Evolutionary conservation across 495 filamentous ascomycete genomes (phyloP).

Genomic region (Hypomontagnella submonticulosa): DNA sequence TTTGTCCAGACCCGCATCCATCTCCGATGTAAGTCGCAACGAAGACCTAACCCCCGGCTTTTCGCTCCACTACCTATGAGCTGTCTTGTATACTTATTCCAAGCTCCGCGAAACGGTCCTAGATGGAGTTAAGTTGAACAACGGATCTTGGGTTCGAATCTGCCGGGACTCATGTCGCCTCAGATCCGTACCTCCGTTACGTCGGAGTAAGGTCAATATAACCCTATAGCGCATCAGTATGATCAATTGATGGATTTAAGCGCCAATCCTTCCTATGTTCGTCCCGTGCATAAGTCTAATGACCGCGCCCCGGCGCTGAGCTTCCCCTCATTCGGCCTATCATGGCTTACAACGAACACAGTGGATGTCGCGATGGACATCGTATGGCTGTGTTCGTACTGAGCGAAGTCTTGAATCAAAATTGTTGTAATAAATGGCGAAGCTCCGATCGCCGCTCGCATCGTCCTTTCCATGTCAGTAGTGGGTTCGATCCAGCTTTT

Average conservation of each 20-base stretch:
- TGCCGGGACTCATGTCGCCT: slow-evolving; percentile 14
- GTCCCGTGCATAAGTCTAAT: slow-evolving; percentile 32
- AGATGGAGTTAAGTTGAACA: slow-evolving; percentile 2
- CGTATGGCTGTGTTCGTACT: not conserved
- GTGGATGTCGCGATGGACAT: slow-evolving; percentile 27
- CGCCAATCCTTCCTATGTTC: slow-evolving; percentile 34
- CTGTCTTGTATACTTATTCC: slow-evolving; percentile 7
- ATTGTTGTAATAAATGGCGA: not conserved
- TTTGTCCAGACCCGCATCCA: slow-evolving; percentile 32
- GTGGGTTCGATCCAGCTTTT: not conserved
- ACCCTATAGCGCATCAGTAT: slow-evolving; percentile 12
- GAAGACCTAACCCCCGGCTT: not conserved
- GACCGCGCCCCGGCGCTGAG: slow-evolving; percentile 4
- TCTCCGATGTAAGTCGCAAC: slow-evolving; percentile 14
- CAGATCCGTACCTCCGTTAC: slow-evolving; percentile 8
- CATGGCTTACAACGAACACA: not conserved
- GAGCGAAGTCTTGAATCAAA: not conserved
- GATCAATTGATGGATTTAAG: slow-evolving; percentile 29
- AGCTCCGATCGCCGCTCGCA: slow-evolving; percentile 9
- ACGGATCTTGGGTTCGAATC: slow-evolving; percentile 24
- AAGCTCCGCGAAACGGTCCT: slow-evolving; percentile 18
- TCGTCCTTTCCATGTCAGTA: not conserved
- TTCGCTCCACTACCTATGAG: slow-evolving; percentile 9
- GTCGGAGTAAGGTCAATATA: not conserved
- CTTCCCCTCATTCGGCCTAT: slow-evolving; percentile 32